A percentile compares a stretch with the other conserved stretches of the same genome.
phyloP scores from a whole-genome alignment of 345 rosid species.

The Euphorbia pulcherrima region DNA sequence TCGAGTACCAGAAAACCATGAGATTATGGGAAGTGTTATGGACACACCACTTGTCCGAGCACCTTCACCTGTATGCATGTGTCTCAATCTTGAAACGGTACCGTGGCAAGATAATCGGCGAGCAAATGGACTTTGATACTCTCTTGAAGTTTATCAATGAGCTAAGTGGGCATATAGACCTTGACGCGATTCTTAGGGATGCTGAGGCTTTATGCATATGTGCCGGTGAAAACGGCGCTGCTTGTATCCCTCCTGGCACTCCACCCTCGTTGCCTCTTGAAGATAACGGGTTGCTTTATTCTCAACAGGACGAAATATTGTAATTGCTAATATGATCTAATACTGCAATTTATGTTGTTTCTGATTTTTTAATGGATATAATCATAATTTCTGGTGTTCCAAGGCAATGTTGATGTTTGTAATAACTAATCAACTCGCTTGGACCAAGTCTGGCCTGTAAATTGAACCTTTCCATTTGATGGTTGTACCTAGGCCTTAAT shows the following conservation, averaged over 20 bases:
- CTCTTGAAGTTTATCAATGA: conserved; percentile 91
- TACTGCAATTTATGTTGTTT: background rate
- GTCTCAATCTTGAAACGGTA: conserved; percentile 87
- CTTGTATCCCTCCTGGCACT: conserved; percentile 89
- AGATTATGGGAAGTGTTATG: conserved; percentile 89
- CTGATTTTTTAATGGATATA: background rate
- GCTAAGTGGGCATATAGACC: conserved; percentile 75
- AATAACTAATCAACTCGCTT: background rate
- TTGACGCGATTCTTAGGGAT: conserved; percentile 66
- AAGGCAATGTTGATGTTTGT: background rate
- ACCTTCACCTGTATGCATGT: conserved; percentile 78
- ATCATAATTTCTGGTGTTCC: background rate
- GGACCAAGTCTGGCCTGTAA: background rate
- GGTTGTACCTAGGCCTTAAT: too few species aligned
- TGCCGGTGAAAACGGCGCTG: conserved; percentile 92
- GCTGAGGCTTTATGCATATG: conserved; percentile 91
- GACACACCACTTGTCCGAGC: conserved; percentile 85
- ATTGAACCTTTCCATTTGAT: background rate
- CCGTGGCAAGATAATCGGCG: conserved; percentile 81
- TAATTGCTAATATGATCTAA: conserved; percentile 28
- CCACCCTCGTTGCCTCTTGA: conserved; percentile 74
- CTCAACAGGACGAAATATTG: conserved; percentile 65
- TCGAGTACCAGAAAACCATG: conserved; percentile 74
- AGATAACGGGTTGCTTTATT: conserved; percentile 45
- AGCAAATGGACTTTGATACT: conserved; percentile 92